A percentile compares a stretch with the other conserved stretches of the same genome.
Evolutionary conservation across 371 early-diverging fungal genomes (phyloP).

Genomic region (Mitosporidium daphniae): DNA sequence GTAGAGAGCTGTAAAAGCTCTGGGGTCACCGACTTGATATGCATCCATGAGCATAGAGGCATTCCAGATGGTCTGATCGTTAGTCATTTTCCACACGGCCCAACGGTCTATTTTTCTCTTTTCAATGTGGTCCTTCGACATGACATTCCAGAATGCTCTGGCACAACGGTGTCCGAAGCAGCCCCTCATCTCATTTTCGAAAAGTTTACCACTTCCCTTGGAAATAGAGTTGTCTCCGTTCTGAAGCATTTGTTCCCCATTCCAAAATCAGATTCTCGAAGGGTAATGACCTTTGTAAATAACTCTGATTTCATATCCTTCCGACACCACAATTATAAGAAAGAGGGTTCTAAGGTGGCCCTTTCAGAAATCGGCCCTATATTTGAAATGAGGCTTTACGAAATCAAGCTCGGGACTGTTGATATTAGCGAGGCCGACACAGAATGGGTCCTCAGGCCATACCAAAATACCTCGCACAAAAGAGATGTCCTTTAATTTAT

Average conservation of each 20-base stretch:
- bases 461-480: constrained; percentile 67
- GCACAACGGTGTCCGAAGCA: constrained; percentile 70
- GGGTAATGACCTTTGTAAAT: constrained; percentile 79
- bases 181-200: constrained; percentile 74
- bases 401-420: constrained; percentile 16
- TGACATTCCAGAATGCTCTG: constrained; percentile 48
- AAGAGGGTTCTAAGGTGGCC: constrained; percentile 44
- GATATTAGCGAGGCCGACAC: constrained; percentile 74
- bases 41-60: constrained; percentile 82
- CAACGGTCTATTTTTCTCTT: constrained; percentile 78
- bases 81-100: constrained; percentile 86
- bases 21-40: constrained; percentile 74
- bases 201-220: constrained; percentile 52
- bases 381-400: constrained; percentile 58
- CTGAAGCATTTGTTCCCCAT: constrained; percentile 77
- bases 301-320: constrained; percentile 79
- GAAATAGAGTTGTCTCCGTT: constrained; percentile 29
- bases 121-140: constrained; percentile 84
- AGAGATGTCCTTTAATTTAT: constrained; percentile 20
- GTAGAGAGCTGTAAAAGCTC: constrained; percentile 66
- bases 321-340: constrained; percentile 66
- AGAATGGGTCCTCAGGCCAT: constrained; percentile 83
- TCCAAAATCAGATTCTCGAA: constrained; percentile 66
- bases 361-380: constrained; percentile 84
- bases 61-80: constrained; percentile 82